A percentile compares a stretch with the other conserved stretches of the same genome.
Evolutionary conservation across 2,329 filamentous ascomycete species (phyloP).

Genomic region (Penicillium sp.): DNA sequence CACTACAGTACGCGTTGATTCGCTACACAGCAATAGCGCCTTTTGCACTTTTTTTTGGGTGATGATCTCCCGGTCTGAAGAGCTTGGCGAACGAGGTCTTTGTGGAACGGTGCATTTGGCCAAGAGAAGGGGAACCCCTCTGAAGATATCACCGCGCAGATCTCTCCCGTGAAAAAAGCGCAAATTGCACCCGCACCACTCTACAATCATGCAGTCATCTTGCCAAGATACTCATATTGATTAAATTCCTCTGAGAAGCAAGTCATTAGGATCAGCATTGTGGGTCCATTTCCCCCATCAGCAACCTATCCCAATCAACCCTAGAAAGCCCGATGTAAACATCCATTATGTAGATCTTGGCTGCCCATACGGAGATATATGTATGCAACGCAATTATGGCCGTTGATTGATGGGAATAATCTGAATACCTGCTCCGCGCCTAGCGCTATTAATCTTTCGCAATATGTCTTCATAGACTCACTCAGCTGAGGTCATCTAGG

Average conservation of each 20-base stretch:
- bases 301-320: background rate
- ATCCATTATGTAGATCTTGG: background rate
- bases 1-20: background rate
- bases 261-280: background rate
- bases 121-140: background rate
- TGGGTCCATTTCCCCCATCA: background rate
- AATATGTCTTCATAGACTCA: background rate
- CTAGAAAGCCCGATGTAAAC: background rate
- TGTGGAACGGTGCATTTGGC: conserved; percentile 5
- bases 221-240: conserved; percentile 1
- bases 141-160: background rate
- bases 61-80: conserved; percentile 15
- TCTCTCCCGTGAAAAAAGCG: conserved; percentile 1
- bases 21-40: background rate
- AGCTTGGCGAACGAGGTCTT: conserved; percentile 15
- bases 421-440: background rate
- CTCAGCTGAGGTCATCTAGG: conserved; percentile 12
- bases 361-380: background rate
- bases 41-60: background rate
- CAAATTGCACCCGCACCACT: background rate
- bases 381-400: background rate
- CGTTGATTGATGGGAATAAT: conserved; percentile 2
- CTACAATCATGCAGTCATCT: background rate
- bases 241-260: background rate
- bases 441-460: background rate